Conservation (phyloP, 192 early-diverging fungal species). For the Podila epicladia region DNA sequence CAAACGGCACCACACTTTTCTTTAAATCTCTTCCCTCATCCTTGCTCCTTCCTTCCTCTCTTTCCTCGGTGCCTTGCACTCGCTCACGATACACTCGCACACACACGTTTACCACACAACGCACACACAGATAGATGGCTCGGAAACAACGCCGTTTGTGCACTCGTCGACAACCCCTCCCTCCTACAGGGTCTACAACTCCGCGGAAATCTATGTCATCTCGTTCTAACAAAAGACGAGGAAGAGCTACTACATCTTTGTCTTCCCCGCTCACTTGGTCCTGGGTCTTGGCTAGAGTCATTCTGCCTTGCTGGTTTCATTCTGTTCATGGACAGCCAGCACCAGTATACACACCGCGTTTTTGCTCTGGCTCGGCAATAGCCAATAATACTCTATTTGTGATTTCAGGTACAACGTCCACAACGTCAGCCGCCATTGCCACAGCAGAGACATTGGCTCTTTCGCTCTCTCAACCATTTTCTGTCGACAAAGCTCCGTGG, state of each 20-base stretch:
- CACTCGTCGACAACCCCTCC: no score
- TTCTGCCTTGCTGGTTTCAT: background rate
- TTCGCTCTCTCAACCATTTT: background rate
- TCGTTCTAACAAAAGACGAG: background rate
- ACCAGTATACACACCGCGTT: background rate
- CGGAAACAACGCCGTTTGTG: no score
- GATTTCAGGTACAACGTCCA: slow-evolving; percentile 2
- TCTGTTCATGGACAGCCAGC: background rate
- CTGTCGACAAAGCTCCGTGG: background rate
- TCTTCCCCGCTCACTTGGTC: background rate
- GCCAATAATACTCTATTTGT: slow-evolving; percentile 1
- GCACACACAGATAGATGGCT: no score
- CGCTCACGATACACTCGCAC: no score
- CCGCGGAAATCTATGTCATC: background rate
- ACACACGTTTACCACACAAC: no score
- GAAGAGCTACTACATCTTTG: background rate
- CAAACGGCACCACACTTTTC: background rate
- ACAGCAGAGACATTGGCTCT: slow-evolving; percentile 1
- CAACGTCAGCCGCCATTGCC: background rate
- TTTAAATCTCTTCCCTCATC: background rate
- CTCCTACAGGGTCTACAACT: no score
- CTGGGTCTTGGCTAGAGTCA: background rate
- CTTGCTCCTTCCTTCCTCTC: background rate
- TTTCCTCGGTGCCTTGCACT: background rate
- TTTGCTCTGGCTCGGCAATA: background rate